phyloP scores from a whole-genome alignment of 306 rosid species.

The Sphenostylis stenocarpa region DNA sequence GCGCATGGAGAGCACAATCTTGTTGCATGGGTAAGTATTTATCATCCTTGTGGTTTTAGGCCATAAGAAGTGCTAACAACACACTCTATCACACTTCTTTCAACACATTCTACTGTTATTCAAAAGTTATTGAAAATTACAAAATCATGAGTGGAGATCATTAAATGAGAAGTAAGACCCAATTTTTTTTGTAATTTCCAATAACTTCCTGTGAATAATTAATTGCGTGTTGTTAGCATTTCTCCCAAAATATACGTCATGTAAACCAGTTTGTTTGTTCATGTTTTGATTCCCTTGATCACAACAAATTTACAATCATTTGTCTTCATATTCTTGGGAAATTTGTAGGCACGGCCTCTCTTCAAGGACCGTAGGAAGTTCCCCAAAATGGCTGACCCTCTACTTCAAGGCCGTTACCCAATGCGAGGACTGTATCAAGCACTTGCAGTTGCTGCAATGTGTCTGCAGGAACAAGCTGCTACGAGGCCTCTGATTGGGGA shows the following conservation, averaged over 20 bases:
- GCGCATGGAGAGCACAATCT: constrained; percentile 92
- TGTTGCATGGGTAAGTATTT: constrained; percentile 82
- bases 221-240: neutral
- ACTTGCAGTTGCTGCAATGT: constrained; percentile 98
- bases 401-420: constrained; percentile 85
- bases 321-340: constrained; percentile 27
- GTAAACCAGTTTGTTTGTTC: neutral
- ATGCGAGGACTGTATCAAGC: constrained; percentile 96
- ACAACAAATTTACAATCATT: constrained; percentile 7
- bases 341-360: constrained; percentile 81
- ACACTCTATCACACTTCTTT: neutral
- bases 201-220: neutral
- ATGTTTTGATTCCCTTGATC: constrained; percentile 9
- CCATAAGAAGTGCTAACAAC: neutral
- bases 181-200: neutral
- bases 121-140: too few relatives aligned
- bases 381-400: constrained; percentile 96
- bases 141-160: neutral
- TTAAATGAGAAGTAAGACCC: neutral
- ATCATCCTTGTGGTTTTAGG: neutral
- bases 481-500: constrained; percentile 95
- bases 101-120: neutral
- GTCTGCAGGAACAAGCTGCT: constrained; percentile 95
- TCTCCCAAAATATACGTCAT: neutral
- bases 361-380: constrained; percentile 90